phyloP scores from a whole-genome alignment of 345 rosid species.

The Draba incana region DNA sequence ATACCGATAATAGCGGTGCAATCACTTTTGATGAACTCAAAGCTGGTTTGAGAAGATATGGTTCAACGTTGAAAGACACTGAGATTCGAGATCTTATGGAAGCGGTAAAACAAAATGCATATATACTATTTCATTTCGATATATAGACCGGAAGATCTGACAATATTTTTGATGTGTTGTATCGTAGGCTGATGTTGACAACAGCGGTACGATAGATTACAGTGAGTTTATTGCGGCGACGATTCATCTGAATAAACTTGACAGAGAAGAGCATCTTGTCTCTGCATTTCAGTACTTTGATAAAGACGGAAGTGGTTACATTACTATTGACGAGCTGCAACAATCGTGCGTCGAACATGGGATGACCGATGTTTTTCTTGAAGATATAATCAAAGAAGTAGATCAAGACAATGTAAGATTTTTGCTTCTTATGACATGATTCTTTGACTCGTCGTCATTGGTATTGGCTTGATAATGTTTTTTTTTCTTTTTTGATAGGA shows the following conservation, averaged over 20 bases:
- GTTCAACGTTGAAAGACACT: conserved; percentile 89
- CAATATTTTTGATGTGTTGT: neutral
- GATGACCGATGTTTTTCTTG: conserved; percentile 88
- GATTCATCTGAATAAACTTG: conserved; percentile 92
- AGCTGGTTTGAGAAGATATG: conserved; percentile 95
- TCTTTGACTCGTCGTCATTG: neutral
- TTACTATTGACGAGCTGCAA: conserved; percentile 96
- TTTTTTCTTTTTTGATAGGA: conserved; percentile 52
- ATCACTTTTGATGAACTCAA: conserved; percentile 98
- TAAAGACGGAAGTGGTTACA: conserved; percentile 95
- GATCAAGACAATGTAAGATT: conserved; percentile 94
- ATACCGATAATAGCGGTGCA: conserved; percentile 96
- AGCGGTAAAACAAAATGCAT: conserved; percentile 59
- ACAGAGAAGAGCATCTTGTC: conserved; percentile 97
- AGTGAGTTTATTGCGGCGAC: conserved; percentile 98
- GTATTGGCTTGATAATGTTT: conserved; percentile 1
- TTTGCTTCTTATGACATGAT: conserved; percentile 2
- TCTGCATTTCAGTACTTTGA: conserved; percentile 97
- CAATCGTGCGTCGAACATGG: conserved; percentile 94
- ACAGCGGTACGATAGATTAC: conserved; percentile 96
- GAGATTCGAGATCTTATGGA: conserved; percentile 98
- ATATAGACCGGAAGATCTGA: neutral
- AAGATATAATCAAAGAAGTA: conserved; percentile 92
- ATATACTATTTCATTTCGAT: neutral
- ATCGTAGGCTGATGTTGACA: conserved; percentile 94